Conservation (phyloP, 1,284 basidiomycete genomes). For the Ceraceosorus bombacis region DNA sequence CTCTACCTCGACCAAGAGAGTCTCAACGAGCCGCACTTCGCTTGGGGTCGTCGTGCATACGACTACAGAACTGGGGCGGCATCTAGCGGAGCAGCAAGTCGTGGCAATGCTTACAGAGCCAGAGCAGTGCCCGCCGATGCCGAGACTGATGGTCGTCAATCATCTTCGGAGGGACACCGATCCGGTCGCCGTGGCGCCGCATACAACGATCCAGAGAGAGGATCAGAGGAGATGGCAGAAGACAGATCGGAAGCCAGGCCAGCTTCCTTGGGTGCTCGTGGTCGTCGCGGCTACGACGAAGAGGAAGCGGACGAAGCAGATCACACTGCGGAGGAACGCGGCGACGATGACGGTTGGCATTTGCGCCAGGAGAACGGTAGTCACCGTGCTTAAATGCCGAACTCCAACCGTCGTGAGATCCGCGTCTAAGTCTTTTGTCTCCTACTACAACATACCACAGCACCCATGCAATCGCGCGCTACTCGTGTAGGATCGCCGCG, state of each 20-base stretch:
- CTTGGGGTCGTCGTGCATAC: slow-evolving; percentile 45
- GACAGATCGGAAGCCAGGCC: background rate
- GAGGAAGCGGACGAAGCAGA: slow-evolving; percentile 8
- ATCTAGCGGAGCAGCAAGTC: slow-evolving; percentile 1
- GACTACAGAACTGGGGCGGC: slow-evolving; percentile 22
- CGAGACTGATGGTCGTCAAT: slow-evolving; percentile 9
- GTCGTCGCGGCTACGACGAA: slow-evolving; percentile 13
- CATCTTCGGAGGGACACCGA: background rate
- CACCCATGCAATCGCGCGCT: too few species aligned
- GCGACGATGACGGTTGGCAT: slow-evolving; percentile 10
- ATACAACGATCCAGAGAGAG: slow-evolving; percentile 33
- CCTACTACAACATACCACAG: too few species aligned
- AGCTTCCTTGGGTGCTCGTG: slow-evolving; percentile 5
- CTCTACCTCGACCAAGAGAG: slow-evolving; percentile 53
- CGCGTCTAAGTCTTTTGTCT: too few species aligned
- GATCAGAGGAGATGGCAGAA: slow-evolving; percentile 24
- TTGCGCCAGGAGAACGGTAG: slow-evolving; percentile 7
- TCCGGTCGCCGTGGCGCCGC: slow-evolving; percentile 29
- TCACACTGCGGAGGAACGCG: slow-evolving; percentile 3
- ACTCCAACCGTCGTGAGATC: too few species aligned
- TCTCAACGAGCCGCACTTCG: slow-evolving; percentile 50
- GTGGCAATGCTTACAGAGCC: slow-evolving; percentile 20
- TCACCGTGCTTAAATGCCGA: background rate
- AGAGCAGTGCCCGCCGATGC: slow-evolving; percentile 16
- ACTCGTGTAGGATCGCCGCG: too few species aligned